phyloP scores from a whole-genome alignment of 192 early-diverging fungal genomes.

The Entomortierella chlamydospora region DNA sequence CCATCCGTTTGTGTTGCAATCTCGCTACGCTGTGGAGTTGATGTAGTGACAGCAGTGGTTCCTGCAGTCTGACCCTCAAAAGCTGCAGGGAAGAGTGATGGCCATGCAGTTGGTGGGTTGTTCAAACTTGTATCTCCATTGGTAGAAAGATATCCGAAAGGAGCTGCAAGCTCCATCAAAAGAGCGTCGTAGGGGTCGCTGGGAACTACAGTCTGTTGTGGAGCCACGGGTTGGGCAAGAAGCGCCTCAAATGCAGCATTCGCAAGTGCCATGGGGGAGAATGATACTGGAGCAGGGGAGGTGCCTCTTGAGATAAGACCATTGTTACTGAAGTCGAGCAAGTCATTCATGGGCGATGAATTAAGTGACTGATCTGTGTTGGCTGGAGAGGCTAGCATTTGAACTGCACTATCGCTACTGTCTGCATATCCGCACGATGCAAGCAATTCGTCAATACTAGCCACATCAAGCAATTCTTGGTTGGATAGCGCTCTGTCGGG shows the following conservation, averaged over 20 bases:
- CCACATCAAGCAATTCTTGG: constrained; percentile 27
- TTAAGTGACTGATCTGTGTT: constrained; percentile 19
- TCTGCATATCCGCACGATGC: constrained; percentile 25
- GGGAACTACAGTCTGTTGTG: background rate
- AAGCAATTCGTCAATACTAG: constrained; percentile 41
- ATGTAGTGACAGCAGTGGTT: background rate
- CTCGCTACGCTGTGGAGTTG: constrained; percentile 26
- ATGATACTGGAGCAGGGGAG: constrained; percentile 17
- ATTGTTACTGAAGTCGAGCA: constrained; percentile 20
- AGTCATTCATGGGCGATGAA: constrained; percentile 24
- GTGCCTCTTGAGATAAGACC: constrained; percentile 2
- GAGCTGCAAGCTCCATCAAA: constrained; percentile 16
- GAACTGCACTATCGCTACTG: background rate
- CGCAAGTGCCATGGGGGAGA: constrained; percentile 40
- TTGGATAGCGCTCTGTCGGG: constrained; percentile 23
- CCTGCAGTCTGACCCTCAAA: background rate
- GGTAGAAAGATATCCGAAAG: constrained; percentile 25
- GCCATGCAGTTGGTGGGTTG: constrained; percentile 25
- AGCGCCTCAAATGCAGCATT: constrained; percentile 29
- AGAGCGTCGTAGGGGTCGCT: constrained; percentile 10
- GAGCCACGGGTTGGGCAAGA: constrained; percentile 14
- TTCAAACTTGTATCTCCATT: background rate
- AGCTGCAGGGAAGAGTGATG: constrained; percentile 36
- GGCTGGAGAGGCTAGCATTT: constrained; percentile 24
- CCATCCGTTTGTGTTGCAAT: constrained; percentile 49